These are phyloP conservation scores for Solanum medicagineum DNA, from an alignment of 257 asterid genomes.

Conservation along the genomic window DNA sequence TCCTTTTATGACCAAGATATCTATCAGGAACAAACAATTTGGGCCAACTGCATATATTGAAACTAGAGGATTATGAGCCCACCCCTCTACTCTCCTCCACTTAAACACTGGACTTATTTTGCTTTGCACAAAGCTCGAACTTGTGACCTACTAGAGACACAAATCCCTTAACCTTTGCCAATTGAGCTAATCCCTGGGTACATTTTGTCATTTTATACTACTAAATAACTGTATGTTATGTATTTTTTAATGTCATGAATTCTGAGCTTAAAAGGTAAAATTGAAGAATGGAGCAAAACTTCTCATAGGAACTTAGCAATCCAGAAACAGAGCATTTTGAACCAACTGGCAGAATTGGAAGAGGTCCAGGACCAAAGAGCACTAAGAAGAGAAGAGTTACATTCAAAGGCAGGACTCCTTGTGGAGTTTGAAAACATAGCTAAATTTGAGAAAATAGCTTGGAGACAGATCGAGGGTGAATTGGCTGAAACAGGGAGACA, in stretches of 20 bases:
- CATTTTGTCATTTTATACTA: background rate
- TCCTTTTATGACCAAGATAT: background rate
- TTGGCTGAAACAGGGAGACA: too few species aligned
- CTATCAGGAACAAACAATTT: background rate
- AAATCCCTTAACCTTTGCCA: background rate
- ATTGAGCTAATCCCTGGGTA: background rate
- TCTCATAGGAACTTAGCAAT: too few species aligned
- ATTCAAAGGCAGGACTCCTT: too few species aligned
- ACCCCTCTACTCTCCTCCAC: background rate
- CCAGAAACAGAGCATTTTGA: too few species aligned
- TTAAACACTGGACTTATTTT: background rate
- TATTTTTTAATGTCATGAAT: background rate
- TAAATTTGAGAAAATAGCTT: too few species aligned
- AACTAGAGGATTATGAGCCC: background rate
- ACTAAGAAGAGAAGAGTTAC: too few species aligned
- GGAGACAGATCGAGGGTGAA: too few species aligned
- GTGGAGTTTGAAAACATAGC: too few species aligned
- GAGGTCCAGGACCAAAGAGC: too few species aligned
- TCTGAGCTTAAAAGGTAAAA: background rate
- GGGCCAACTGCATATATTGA: background rate
- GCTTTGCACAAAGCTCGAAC: background rate
- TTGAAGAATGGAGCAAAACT: too few species aligned
- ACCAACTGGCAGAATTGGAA: too few species aligned
- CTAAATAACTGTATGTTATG: background rate
- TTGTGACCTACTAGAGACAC: background rate